phyloP scores from a whole-genome alignment of 495 filamentous ascomycete genomes.

The Aspergillus bertholletiae region DNA sequence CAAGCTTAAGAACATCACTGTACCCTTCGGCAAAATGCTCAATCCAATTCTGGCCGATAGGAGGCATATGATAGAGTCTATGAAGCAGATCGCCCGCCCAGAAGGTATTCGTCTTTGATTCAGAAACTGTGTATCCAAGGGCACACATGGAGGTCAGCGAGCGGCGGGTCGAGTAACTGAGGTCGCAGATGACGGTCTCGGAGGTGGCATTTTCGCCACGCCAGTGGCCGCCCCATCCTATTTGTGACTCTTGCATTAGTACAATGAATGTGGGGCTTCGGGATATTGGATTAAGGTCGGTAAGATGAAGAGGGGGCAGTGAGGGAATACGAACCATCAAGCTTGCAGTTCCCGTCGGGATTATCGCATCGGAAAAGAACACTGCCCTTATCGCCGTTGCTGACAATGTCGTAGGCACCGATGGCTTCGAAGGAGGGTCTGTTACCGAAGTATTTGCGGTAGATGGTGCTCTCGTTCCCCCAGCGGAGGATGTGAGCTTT shows the following conservation, averaged over 20 bases:
- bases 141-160: slow-evolving; percentile 51
- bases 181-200: slow-evolving; percentile 59
- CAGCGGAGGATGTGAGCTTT: slow-evolving; percentile 44
- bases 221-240: slow-evolving; percentile 58
- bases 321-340: slow-evolving; percentile 30
- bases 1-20: slow-evolving; percentile 42
- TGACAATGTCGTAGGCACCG: slow-evolving; percentile 50
- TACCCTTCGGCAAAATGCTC: slow-evolving; percentile 56
- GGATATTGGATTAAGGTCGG: too few relatives aligned
- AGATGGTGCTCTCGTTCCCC: slow-evolving; percentile 48
- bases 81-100: slow-evolving; percentile 57
- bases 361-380: slow-evolving; percentile 57
- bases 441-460: slow-evolving; percentile 56
- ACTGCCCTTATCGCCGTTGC: slow-evolving; percentile 41
- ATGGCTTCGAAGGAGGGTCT: slow-evolving; percentile 44
- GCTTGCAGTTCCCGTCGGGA: slow-evolving; percentile 51
- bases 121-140: slow-evolving; percentile 49
- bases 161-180: slow-evolving; percentile 47
- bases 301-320: neutral
- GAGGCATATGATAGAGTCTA: slow-evolving; percentile 51
- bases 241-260: too few relatives aligned
- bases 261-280: too few relatives aligned
- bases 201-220: slow-evolving; percentile 52
- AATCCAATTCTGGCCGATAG: slow-evolving; percentile 48
- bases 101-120: slow-evolving; percentile 47